Evolutionary conservation across 1,284 basidiomycete genomes (phyloP), one percentile per base, ranked within the genome.

Genomic region (Earliella scabrosa): DNA sequence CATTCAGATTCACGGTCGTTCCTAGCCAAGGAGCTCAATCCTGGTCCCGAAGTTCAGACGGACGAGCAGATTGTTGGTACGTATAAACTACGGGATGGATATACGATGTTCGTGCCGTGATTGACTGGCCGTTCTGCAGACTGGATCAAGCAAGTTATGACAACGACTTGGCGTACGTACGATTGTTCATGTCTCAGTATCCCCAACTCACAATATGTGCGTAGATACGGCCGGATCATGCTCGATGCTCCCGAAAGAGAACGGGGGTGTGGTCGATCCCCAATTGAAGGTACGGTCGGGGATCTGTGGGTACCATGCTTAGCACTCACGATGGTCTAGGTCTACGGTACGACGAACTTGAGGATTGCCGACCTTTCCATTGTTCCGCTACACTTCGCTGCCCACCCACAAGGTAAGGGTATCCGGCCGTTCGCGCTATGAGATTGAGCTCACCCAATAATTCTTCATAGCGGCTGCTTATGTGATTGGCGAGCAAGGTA

Each of bases 301-400:
- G n/a, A 6, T n/a, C n/a, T 36, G 3, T 10, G 16, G 31, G 14
- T 14, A 20, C 32, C 14, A 23, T 9, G 14, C 4, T 13, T n/a
- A 13, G 23, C 27, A 36, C 41, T 50, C 21, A 45, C 24, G 66
- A 78, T 43, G 77, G 77, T 23, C 62, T 72, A 58, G 74, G 71
- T 67, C 8, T 73, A 76, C 50, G 75, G 75, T 6, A 74, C 74
- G 16, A 59, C 61, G 38, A 76, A 76, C 51, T 43, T 77, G 10
- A 67, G 75, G 6, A 71, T 76, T n/a, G 71, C 70, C 34, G 74
- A 75, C 61, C 43, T 72, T 11, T 71, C 69, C 2, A 62, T 75
- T 26, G 47, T 67, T 1, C 70, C 71, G 5, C 54, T 73, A 40
- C 70, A 69, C 34, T 53, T 72, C 14, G 63, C 59, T 11, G 63